Evolutionary conservation across 192 early-diverging fungal species (phyloP).

Genomic region (Backusella luteola): DNA sequence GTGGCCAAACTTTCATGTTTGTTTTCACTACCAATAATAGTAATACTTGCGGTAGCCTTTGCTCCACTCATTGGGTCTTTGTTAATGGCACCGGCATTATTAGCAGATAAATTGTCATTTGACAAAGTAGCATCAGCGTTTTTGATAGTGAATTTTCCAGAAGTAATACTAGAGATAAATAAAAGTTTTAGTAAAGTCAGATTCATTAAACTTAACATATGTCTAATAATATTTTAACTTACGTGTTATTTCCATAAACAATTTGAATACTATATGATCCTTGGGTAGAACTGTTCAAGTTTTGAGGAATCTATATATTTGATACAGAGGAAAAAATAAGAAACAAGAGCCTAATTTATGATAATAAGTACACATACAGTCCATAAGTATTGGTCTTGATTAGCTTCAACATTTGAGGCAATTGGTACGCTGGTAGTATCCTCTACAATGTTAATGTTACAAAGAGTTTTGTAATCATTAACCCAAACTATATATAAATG

Average conservation of each 20-base stretch:
- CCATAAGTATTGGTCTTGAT: neutral
- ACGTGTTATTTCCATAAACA: neutral
- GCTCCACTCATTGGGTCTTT: neutral
- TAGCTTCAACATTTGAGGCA: neutral
- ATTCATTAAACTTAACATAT: neutral
- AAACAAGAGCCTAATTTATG: neutral
- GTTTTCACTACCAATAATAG: neutral
- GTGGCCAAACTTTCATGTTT: neutral
- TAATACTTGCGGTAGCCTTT: neutral
- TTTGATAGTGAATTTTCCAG: neutral
- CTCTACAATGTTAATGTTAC: neutral
- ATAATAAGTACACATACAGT: neutral
- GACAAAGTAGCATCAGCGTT: neutral
- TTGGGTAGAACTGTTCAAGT: neutral
- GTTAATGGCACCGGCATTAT: neutral
- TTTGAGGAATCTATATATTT: neutral
- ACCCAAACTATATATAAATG: neutral
- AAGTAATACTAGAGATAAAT: neutral
- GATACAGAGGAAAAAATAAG: neutral
- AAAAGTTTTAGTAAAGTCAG: neutral
- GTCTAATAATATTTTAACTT: neutral
- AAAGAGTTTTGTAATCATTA: neutral
- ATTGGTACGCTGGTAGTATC: neutral
- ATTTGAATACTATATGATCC: neutral
- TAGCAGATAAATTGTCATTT: neutral